phyloP scores from a whole-genome alignment of 441 rosid species.

The Gossypium trilobum region DNA sequence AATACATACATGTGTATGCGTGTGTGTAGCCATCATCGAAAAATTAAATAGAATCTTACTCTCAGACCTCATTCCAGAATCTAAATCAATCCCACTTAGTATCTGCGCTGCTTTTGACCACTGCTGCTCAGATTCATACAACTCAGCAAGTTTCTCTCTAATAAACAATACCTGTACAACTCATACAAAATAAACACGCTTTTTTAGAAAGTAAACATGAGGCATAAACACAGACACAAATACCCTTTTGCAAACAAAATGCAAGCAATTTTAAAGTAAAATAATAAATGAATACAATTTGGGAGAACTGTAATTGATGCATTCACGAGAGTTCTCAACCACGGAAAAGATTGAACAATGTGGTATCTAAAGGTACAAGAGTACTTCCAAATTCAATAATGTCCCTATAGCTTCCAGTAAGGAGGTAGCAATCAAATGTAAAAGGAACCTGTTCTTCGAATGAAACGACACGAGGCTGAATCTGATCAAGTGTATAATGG shows the following conservation, averaged over 20 bases:
- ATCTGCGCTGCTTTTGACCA: conserved; percentile 99
- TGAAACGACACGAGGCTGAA: conserved; percentile 96
- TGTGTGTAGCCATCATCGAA: neutral
- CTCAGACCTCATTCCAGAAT: conserved; percentile 89
- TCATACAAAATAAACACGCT: neutral
- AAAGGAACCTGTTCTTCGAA: conserved; percentile 86
- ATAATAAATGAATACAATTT: neutral
- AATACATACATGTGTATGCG: neutral
- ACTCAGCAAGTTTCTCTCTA: conserved; percentile 91
- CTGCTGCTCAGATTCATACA: conserved; percentile 83
- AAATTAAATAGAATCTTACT: conserved; percentile 15
- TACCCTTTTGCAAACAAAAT: too few relatives aligned
- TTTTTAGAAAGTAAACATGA: neutral
- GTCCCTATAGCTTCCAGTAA: neutral
- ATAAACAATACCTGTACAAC: conserved; percentile 60
- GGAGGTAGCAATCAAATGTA: neutral
- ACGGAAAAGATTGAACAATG: neutral
- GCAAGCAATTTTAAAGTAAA: neutral
- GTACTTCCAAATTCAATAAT: neutral
- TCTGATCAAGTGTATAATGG: conserved; percentile 74
- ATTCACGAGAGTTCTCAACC: neutral
- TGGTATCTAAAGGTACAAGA: neutral
- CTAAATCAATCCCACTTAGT: conserved; percentile 95
- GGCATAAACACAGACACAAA: neutral
- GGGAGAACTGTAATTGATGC: neutral